A percentile compares a stretch with the other conserved stretches of the same genome.
These are phyloP conservation scores for Halophytophthora batemanensis DNA, from an alignment of 352 stramenopile species.

Conservation along the genomic window DNA sequence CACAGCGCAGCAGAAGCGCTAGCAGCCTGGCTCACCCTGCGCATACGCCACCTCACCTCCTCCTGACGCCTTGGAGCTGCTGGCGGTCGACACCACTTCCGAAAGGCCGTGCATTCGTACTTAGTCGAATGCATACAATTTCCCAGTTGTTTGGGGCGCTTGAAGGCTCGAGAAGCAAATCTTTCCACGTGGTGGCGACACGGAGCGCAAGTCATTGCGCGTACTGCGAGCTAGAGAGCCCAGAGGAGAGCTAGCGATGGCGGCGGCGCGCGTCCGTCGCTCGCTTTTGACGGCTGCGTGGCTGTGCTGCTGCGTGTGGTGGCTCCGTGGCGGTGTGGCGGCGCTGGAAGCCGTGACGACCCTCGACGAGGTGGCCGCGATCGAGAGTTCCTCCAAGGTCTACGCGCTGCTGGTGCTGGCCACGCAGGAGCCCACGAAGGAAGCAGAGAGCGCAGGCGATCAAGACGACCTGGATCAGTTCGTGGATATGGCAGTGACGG, in stretches of 20 bases:
- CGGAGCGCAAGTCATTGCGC: not conserved
- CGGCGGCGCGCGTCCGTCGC: conserved; percentile 4
- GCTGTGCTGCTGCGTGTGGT: conserved; percentile 13
- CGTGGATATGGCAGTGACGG: conserved; percentile 23
- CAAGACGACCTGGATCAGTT: conserved; percentile 12
- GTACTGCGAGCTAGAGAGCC: not conserved
- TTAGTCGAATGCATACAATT: too few relatives aligned
- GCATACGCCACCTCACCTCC: too few relatives aligned
- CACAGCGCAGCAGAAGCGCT: too few relatives aligned
- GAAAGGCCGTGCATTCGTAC: too few relatives aligned
- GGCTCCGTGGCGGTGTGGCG: conserved; percentile 1
- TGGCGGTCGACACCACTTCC: too few relatives aligned
- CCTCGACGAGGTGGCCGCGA: conserved; percentile 15
- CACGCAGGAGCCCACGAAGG: conserved; percentile 11
- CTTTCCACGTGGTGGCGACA: not conserved
- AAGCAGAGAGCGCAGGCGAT: not conserved
- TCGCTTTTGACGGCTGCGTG: conserved; percentile 15
- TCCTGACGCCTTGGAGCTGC: too few relatives aligned
- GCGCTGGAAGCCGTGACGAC: conserved; percentile 27
- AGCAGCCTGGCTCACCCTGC: too few relatives aligned
- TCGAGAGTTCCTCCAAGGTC: conserved; percentile 32
- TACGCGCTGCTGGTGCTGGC: conserved; percentile 32
- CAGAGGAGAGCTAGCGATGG: not conserved
- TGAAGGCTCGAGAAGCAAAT: too few relatives aligned
- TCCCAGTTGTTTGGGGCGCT: too few relatives aligned